Conservation (phyloP, 495 filamentous ascomycete genomes). For the Hamigera avellanea region DNA sequence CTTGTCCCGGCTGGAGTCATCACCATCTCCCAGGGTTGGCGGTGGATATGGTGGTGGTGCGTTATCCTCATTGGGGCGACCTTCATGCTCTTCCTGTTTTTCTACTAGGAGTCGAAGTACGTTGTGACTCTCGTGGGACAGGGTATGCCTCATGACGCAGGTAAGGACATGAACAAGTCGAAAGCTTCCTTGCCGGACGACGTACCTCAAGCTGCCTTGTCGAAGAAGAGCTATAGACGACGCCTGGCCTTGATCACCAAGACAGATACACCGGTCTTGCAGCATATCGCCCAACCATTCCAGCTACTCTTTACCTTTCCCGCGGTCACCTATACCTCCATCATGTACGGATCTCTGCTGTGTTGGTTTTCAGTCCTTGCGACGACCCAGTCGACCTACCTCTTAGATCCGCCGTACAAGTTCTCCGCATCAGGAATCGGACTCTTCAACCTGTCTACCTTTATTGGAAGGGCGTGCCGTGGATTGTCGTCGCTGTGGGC, state of each 20-base stretch:
- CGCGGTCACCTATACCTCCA: conserved; percentile 23
- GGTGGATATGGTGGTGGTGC: conserved; percentile 42
- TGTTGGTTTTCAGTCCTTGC: conserved; percentile 22
- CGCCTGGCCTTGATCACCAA: conserved; percentile 16
- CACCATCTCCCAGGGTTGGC: conserved; percentile 32
- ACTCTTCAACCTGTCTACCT: conserved; percentile 24
- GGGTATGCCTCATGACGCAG: background rate
- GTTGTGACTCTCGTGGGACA: background rate
- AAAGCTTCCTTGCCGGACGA: background rate
- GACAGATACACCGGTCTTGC: conserved; percentile 12
- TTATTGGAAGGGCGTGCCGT: conserved; percentile 22
- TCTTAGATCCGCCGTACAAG: conserved; percentile 25
- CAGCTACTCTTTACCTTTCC: conserved; percentile 15
- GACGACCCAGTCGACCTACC: conserved; percentile 17
- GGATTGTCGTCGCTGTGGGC: conserved; percentile 17
- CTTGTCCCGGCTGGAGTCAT: conserved; percentile 36
- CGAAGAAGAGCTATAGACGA: conserved; percentile 12
- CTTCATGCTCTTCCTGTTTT: conserved; percentile 24
- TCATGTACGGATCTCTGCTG: conserved; percentile 23
- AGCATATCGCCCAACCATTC: conserved; percentile 7
- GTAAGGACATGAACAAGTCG: background rate
- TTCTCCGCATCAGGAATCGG: conserved; percentile 25
- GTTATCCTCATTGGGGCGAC: conserved; percentile 31
- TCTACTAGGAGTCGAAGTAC: conserved; percentile 34
- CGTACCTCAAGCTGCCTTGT: conserved; percentile 2